Evolutionary conservation across 495 filamentous ascomycete genomes (phyloP).

Genomic region (Xylaria intraflava): DNA sequence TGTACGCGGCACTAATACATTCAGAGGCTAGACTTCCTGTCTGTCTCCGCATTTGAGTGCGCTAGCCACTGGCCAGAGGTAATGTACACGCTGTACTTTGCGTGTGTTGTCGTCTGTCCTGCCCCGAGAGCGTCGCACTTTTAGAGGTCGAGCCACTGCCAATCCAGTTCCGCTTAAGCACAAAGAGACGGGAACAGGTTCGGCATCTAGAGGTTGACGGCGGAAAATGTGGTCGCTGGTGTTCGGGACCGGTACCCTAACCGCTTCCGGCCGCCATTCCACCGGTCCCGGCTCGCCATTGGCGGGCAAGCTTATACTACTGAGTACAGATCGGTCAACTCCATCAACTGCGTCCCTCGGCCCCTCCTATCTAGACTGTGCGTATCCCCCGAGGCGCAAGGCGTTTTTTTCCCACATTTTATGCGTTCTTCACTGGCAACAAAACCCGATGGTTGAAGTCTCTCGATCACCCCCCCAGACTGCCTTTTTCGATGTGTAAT

Average conservation of each 20-base stretch:
- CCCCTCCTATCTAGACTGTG: too few species aligned
- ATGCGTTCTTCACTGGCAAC: too few species aligned
- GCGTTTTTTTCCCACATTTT: background rate
- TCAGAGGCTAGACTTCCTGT: background rate
- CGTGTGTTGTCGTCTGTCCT: background rate
- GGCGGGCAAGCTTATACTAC: background rate
- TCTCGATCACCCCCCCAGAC: too few species aligned
- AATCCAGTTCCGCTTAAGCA: background rate
- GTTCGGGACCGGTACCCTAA: background rate
- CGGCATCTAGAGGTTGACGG: background rate
- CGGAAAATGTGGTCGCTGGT: background rate
- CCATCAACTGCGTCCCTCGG: too few species aligned
- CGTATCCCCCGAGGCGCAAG: background rate
- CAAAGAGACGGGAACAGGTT: background rate
- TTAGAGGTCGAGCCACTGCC: background rate
- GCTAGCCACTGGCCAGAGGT: too few species aligned
- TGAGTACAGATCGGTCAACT: too few species aligned
- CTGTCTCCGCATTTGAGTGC: background rate
- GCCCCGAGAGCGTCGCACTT: background rate
- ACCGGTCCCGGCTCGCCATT: conserved; percentile 3
- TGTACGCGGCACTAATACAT: too few species aligned
- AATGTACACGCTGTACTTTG: background rate
- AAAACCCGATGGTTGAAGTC: too few species aligned
- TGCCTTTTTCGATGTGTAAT: too few species aligned
- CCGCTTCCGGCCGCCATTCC: background rate